Evolutionary conservation across 768 basidiomycete species (phyloP), one percentile per base, ranked within the genome.

Genomic region (Ramaria rubella): DNA sequence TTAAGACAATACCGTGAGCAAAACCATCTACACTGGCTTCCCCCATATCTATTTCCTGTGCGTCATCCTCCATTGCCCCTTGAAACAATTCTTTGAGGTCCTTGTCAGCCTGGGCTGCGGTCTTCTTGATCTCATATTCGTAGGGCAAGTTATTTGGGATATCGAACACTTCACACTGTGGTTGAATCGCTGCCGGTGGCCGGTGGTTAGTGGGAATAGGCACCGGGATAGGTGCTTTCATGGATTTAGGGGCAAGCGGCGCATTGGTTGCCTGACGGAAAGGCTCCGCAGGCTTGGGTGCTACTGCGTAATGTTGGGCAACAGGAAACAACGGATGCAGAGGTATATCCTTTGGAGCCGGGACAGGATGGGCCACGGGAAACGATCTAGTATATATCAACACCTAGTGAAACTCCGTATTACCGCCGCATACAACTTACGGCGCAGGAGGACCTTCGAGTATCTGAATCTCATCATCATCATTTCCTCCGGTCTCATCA

Each of bases 21-120:
- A 97, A 95, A 0, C 87, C 94, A 11, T 84, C 78, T 1, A 95
- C 90, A 14, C 77, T 73, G 0, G 85, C 82, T 58, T 91, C 82
- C 3, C 78, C 77, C 69, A 82, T 78, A 58, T 87, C 75, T 42
- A 68, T 60, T 43, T 81, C 80, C 4, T 73, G 72, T 24, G 77
- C 76, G 2, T 73, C 73, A 19, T 84, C 85, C 38, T 81, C 79
- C 12, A 75, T 67, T 1, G 77, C 79, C 5, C 85, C 85, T 45
- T 80, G 78, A 60, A 94, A 82, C 17, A 94, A 73, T 38, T 91
- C 89, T 23, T 83, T 80, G 51, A 94, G 72, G 21, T 85, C 88
- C 62, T 83, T 84, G 63, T 93, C 89, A 0, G 90, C 83, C 21
- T 93, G 88, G 0, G 68, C 72, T n/a, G 66, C 38, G 29, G 58